Evolutionary conservation across 139 green algal species (phyloP), one percentile per base, ranked within the genome.

Genomic region (Chlorella sp.): DNA sequence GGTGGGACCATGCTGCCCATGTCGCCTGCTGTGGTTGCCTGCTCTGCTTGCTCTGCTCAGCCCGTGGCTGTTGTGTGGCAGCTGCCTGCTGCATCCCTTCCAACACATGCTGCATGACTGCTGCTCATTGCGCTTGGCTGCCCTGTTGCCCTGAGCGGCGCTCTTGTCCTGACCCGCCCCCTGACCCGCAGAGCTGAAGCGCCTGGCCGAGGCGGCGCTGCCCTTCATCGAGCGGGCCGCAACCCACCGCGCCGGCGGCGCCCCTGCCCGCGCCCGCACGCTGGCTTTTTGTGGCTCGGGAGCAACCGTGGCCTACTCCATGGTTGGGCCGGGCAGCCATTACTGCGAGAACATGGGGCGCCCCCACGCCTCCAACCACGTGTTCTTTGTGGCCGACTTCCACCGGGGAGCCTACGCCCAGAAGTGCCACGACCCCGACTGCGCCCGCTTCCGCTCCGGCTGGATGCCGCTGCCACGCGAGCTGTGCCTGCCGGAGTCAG

Each of bases 361-460:
- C 14, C 46, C 41, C 22, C 94, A 97, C 85, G 77, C 82, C 41
- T 93, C 85, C 89, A 97, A 97, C 82, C 87, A 93, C 34, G 84
- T 94, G 9, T 96, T 92, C 79, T 93, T 93, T 73, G 79, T 97
- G 51, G 78, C 93, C 7, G 91, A 96, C 76, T 92, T 94, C 32
- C 68, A 43, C 0, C 68, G 58, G 1, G 92, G 91, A 1, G 38
- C 68, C 19, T 94, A 85, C 67, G 91, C 88, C 38, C 94, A 97
- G 54, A 96, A 96, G 85, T 97, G 94, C 87, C 90, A 95, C 67
- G 94, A 96, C 83, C 93, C 94, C 14, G 92, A 96, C 34, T 96
- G 93, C 86, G 26, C 84, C 19, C 73, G 85, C 58, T 95, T 89
- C 72, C 84, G 90, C 26, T 90, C 77, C 34, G 54, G 74, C 16